Evolutionary conservation across 257 asterid genomes (phyloP), one percentile per base, ranked within the genome.

Genomic region (Solanum ossicruentum): DNA sequence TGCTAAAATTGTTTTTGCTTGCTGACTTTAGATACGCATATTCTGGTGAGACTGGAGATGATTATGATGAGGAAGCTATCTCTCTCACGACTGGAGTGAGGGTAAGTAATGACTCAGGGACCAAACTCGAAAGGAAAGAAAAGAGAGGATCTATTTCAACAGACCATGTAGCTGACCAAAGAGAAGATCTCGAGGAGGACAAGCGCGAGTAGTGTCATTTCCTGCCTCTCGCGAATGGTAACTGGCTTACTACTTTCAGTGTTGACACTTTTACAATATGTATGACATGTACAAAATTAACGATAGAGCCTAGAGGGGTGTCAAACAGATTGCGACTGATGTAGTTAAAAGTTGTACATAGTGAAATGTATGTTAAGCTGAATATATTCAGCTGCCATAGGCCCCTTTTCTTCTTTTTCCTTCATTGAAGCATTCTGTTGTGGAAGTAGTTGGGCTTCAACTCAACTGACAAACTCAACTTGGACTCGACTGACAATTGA

Each of bases 121-220:
- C 80, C 81, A 87, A 82, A 73, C 81, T 86, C 41, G 92, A 89
- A 79, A 86, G 90, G 65, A 89, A 89, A 80, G 92, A 87, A 55
- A 87, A 60, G 85, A 87, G 61, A 73, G 85, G 84, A 0, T 75
- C 82, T 58, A 73, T 84, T 21, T 54, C 83, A 45, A 77, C 82
- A 2, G 92, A 85, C 51, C 82, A 82, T 81, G 54, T 21, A 32
- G 28, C 56, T 21, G 87, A 56, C 41, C 73, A 32, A 56, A 71
- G 84, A 80, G 89, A 85, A 84, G 90, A 89, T 21, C 52, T 65
- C 3, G 87, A 87, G 86, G 92, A 86, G 90, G 90, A 87, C 87
- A 89, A 86, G 85, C 73, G 70, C 36, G 89, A 86, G 63, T 89
- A 88, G 87, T 23, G 58, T 79, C 15, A 79, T 58, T 52, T 11